Base-by-base conservation (phyloP, 176 grass and related monocot genomes). In the Guadua angustifolia region DNA sequence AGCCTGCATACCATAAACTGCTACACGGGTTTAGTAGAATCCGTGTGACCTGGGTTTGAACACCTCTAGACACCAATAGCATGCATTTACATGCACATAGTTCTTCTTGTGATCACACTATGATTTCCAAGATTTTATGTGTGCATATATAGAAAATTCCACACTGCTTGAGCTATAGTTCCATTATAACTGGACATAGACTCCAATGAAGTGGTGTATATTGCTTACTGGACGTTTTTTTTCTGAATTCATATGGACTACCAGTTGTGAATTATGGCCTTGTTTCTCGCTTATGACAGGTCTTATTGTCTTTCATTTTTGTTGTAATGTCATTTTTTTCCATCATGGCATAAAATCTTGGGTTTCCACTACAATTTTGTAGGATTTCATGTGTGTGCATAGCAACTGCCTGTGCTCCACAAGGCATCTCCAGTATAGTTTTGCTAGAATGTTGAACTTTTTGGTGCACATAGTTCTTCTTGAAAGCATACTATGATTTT, bases 381-480 rank as follows among this genome's bases (percentile, higher is more conserved):
- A 40, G 15, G 15, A 18, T 57, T 10, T 50, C 18, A 38, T 82
- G 18, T 22, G 25, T 13, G 4, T 52, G 14, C 7, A 5, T 66
- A 29, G 35, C 15, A 60, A 81, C 17, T 33, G 24, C 7, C 42
- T 17, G 17, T 33, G 21, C 13, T 63, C 32, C 4, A 21, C 22
- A 58, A 45, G 22, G 38, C 68, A 61, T 57, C 5, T 33, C 18
- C 59, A 18, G 8, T 62, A 71, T 62, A 73, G 4, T 77, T 62
- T 71, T 25, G 14, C 4, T 65, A 18, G 43, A 77, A 8, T 53
- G 53, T 64, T 74, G 44, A 36, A 18, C 6, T 45, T 39, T 79
- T 25, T 2, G 62, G 7, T 88, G 89, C 85, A 91, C 85, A 88
- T 75, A 80, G 71, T 91, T 88, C 53, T 75, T 88, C 83, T 84